Evolutionary conservation across 2,329 filamentous ascomycete genomes (phyloP).

Genomic region (Hypoxylon sp.): DNA sequence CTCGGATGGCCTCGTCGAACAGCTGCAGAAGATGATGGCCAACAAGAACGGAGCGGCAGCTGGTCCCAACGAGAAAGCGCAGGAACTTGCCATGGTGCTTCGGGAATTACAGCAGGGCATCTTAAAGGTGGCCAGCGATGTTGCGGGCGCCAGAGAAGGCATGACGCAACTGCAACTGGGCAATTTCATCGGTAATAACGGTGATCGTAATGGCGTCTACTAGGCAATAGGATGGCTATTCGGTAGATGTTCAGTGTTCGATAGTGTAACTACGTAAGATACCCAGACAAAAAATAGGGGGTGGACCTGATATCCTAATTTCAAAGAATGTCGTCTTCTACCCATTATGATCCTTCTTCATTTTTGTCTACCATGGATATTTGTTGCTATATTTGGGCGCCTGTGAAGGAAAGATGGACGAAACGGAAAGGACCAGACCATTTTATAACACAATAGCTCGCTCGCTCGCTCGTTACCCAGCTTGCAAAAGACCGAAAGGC

Average conservation of each 20-base stretch:
- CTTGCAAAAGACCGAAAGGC: neutral
- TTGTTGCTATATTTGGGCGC: too few species aligned
- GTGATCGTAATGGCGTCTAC: conserved; percentile 42
- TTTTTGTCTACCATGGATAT: too few species aligned
- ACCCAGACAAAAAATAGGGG: conserved; percentile 10
- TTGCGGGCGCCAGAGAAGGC: conserved; percentile 66
- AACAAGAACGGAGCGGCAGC: conserved; percentile 48
- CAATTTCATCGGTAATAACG: conserved; percentile 50
- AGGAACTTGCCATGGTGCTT: conserved; percentile 65
- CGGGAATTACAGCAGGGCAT: conserved; percentile 72
- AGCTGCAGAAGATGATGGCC: conserved; percentile 63
- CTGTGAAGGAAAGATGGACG: neutral
- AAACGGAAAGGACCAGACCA: neutral
- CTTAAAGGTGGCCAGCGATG: conserved; percentile 66
- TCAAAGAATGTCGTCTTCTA: too few species aligned
- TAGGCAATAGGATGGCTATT: conserved; percentile 36
- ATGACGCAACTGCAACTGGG: conserved; percentile 66
- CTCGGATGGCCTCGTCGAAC: conserved; percentile 66
- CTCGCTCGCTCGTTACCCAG: neutral
- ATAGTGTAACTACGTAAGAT: conserved; percentile 41
- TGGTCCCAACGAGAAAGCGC: conserved; percentile 54
- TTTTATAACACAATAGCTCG: too few species aligned
- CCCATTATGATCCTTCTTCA: too few species aligned
- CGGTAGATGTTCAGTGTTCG: conserved; percentile 17
- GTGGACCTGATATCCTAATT: neutral